Evolutionary conservation across 192 early-diverging fungal species (phyloP).

Genomic region (Podila verticillata): DNA sequence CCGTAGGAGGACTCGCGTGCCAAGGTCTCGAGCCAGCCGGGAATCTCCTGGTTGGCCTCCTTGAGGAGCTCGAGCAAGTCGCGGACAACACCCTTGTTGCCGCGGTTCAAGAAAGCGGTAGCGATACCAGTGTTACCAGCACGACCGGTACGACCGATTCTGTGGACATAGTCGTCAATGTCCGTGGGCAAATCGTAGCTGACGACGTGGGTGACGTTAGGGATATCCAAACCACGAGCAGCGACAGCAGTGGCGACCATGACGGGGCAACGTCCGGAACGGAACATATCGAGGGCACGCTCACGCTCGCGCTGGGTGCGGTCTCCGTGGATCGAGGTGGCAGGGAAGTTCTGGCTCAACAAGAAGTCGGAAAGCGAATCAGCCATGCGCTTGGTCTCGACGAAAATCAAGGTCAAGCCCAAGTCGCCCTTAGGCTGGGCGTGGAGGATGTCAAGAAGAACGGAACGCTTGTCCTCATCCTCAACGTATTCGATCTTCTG

Average conservation of each 20-base stretch:
- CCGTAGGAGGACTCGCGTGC: conserved; percentile 65
- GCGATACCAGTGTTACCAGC: conserved; percentile 94
- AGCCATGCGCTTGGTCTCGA: conserved; percentile 95
- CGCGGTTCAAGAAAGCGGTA: conserved; percentile 95
- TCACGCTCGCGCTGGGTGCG: conserved; percentile 96
- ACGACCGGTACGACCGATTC: conserved; percentile 98
- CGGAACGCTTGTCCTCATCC: conserved; percentile 92
- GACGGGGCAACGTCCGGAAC: conserved; percentile 79
- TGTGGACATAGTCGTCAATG: conserved; percentile 98
- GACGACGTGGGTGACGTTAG: conserved; percentile 88
- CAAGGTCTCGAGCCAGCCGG: conserved; percentile 80
- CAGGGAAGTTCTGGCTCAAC: conserved; percentile 79
- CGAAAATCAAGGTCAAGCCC: conserved; percentile 93
- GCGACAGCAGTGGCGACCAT: conserved; percentile 99
- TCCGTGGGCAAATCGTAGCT: conserved; percentile 97
- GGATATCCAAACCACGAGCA: conserved; percentile 92
- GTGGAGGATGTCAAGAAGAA: conserved; percentile 84
- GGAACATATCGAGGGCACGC: conserved; percentile 88
- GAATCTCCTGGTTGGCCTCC: conserved; percentile 96
- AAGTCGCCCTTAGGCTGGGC: conserved; percentile 59
- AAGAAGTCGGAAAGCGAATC: conserved; percentile 90
- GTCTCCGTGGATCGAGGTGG: conserved; percentile 97
- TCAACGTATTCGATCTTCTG: conserved; percentile 94
- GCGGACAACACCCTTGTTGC: conserved; percentile 83
- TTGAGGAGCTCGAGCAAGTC: conserved; percentile 88